Evolutionary conservation across 2,329 filamentous ascomycete genomes (phyloP), one percentile per base, ranked within the genome.

Genomic region (Botrytis cinerea): DNA sequence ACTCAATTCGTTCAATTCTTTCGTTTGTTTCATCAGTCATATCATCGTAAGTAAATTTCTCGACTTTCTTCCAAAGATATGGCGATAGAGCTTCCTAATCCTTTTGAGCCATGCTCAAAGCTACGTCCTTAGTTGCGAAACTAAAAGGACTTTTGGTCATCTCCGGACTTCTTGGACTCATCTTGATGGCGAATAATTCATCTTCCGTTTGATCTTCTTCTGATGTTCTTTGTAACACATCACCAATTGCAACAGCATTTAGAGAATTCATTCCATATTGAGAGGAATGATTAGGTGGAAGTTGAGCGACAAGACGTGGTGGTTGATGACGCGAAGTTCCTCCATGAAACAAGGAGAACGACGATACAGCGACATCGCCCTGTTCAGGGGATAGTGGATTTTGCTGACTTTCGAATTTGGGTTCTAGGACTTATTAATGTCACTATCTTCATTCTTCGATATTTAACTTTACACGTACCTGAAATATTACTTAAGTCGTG

Each of bases 161-260:
- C 77, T 97, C 94, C 0, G 94, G 94, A 78, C 93, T 95, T 69
- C 94, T 87, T 1, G 94, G 94, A 79, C 93, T 95, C 83, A 97
- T 89, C 1, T 93, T 94, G 70, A 97, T 87, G 0, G 94, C 94
- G 80, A 98, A 98, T 3, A 97, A 85, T 59, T 93, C 95, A 74
- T 97, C 94, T 77, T 94, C 92, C 0, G 87, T 88, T 59, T 91
- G 89, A 74, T 77, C 54, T 73, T 83, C 81, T 74, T 82, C 81
- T 10, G 25, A 43, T 32, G 9, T 14, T 76, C 76, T 79, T 68
- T 80, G 76, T 28, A 81, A 77, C n/a, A 82, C 74, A 1, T 78
- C 45, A 78, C 79, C 75, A 81, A 80, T 35, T 79, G 81, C 81
- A 79, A 79, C 79, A 76, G 69, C 80, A 68, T 82, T 82, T 6